phyloP scores from a whole-genome alignment of 2,329 filamentous ascomycete genomes.

The Diaporthe batatas region DNA sequence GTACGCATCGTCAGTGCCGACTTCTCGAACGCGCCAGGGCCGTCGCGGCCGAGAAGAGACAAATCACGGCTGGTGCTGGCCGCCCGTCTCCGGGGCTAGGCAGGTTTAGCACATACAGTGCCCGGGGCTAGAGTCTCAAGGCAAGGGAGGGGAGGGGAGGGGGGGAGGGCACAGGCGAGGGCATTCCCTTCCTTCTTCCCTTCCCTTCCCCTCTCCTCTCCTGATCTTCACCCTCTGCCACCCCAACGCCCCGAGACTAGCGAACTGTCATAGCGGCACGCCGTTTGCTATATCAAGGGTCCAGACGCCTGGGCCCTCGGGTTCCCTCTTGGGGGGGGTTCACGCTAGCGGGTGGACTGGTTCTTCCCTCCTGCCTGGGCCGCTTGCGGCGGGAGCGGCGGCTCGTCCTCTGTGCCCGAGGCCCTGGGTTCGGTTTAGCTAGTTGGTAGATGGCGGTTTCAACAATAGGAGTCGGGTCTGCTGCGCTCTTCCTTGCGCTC shows the following conservation, averaged over 20 bases:
- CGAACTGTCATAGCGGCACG: constrained; percentile 18
- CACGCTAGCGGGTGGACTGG: neutral
- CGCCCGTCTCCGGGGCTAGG: constrained; percentile 20
- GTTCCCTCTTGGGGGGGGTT: neutral
- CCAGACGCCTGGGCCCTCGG: constrained; percentile 17
- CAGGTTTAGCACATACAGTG: constrained; percentile 33
- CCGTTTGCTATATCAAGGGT: constrained; percentile 30
- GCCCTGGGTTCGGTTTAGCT: neutral
- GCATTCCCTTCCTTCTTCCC: neutral
- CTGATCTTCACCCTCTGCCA: no score
- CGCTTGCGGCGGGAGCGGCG: constrained; percentile 11
- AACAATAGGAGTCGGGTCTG: neutral
- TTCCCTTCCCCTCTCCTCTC: no score
- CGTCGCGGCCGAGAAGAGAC: constrained; percentile 12
- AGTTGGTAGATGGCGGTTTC: constrained; percentile 10
- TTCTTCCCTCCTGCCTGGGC: neutral
- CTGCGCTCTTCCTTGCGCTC: no score
- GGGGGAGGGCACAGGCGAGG: neutral
- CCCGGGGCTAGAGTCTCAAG: constrained; percentile 29
- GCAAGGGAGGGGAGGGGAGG: neutral
- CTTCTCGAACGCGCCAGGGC: constrained; percentile 14
- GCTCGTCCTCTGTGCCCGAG: neutral
- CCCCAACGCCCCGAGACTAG: constrained; percentile 5
- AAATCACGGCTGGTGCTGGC: neutral
- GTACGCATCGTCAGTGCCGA: neutral